phyloP scores from a whole-genome alignment of 2,329 filamentous ascomycete species.

The Colletotrichum cereale region DNA sequence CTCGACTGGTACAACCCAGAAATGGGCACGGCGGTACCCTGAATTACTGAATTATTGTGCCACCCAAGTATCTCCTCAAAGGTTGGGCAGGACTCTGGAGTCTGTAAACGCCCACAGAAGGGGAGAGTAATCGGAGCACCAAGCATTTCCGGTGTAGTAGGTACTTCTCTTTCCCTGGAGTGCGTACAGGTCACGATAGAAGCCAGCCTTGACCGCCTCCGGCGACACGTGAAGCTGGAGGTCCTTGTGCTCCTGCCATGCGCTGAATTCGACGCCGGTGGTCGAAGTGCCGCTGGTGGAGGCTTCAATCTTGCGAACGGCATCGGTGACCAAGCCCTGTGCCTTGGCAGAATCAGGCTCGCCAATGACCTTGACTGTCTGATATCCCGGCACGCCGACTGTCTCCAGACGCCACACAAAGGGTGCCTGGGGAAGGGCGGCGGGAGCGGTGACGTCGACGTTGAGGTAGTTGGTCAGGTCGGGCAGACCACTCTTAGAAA shows the following conservation, averaged over 20 bases:
- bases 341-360: conserved; percentile 33
- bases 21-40: background rate
- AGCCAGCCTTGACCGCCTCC: conserved; percentile 34
- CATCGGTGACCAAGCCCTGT: conserved; percentile 24
- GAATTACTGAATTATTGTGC: background rate
- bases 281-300: conserved; percentile 24
- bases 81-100: conserved; percentile 23
- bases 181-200: conserved; percentile 35
- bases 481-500: conserved; percentile 30
- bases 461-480: conserved; percentile 39
- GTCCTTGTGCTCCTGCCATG: conserved; percentile 28
- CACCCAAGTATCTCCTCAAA: background rate
- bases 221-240: conserved; percentile 39
- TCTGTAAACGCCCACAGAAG: conserved; percentile 40
- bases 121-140: conserved; percentile 40
- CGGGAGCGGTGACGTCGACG: conserved; percentile 35
- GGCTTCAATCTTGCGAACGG: conserved; percentile 12
- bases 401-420: conserved; percentile 42
- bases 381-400: conserved; percentile 41
- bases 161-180: conserved; percentile 39
- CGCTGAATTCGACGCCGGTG: conserved; percentile 17
- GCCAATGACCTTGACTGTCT: conserved; percentile 42
- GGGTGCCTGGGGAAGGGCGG: conserved; percentile 31
- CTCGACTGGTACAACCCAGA: background rate
- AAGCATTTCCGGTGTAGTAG: conserved; percentile 32